Evolutionary conservation across 768 basidiomycete genomes (phyloP), one percentile per base, ranked within the genome.

Genomic region (Boletus bicolor): DNA sequence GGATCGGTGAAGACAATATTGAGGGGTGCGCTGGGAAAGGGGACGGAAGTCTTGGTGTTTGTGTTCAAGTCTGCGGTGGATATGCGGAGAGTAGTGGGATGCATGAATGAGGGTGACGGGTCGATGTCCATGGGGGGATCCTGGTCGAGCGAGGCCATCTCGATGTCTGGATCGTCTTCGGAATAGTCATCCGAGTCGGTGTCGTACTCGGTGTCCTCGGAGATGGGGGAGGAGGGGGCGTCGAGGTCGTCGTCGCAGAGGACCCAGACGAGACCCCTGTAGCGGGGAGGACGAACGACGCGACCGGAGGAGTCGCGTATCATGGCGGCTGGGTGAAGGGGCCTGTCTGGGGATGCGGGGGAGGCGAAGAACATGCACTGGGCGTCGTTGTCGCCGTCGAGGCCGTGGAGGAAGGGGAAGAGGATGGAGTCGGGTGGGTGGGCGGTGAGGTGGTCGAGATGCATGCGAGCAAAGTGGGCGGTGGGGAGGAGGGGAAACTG

Each of bases 351-450:
- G 4, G 63, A 69, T 10, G 78, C 66, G 11, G 64, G 17, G 32
- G 60, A 53, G 1, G 82, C 78, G 67, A 95, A 95, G 78, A 94
- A 94, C 21, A 80, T 77, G 64, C 89, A 91, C 74, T 93, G 92
- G 0, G 85, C 84, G 15, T 81, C 72, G 66, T 92, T 91, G 55
- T 85, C 79, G 59, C 90, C 86, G 64, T 94, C 92, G 57, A 94
- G 77, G 43, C 92, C 90, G 64, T 94, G 93, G 15, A 93, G 74
- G 73, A 93, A 96, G 0, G 93, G 93, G 69, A 96, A 96, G 54
- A 94, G 82, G 62, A 87, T 79, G 39, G 79, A 77, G 73, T 96
- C 93, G 0, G 88, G 87, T 1, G 90, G 83, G 70, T 94, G 89
- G 1, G 82, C 73, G 55, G 81, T 77, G 58, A 83, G 75, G 60